phyloP scores from a whole-genome alignment of 1,139 yeast species.

The Torulaspora pretoriensis region DNA sequence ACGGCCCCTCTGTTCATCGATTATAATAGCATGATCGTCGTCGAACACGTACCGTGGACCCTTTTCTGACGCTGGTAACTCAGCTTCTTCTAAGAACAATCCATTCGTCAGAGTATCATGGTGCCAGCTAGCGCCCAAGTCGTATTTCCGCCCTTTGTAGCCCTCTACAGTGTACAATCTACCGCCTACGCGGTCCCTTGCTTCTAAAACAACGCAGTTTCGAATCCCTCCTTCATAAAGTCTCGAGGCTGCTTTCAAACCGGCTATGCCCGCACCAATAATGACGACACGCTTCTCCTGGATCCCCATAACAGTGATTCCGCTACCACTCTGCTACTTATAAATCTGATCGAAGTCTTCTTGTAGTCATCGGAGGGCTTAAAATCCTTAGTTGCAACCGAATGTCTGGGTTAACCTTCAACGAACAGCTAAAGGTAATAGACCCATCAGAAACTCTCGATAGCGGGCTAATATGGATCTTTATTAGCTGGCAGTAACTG shows the following conservation, averaged over 20 bases:
- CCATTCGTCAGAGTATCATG: conserved; percentile 72
- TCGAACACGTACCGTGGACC: conserved; percentile 39
- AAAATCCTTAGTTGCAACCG: background rate
- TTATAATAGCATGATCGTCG: conserved; percentile 41
- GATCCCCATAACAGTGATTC: conserved; percentile 3
- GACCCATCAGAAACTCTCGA: no score
- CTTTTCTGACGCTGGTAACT: conserved; percentile 13
- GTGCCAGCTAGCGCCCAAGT: conserved; percentile 87
- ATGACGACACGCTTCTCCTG: conserved; percentile 40
- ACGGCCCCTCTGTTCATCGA: conserved; percentile 35
- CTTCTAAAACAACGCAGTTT: conserved; percentile 51
- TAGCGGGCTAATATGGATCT: no score
- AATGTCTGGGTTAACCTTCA: conserved; percentile 9
- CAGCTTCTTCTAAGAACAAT: conserved; percentile 51
- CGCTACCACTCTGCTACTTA: background rate
- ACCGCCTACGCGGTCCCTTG: conserved; percentile 59
- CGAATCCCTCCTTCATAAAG: conserved; percentile 45
- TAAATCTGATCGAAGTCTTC: background rate
- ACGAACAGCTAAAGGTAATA: background rate
- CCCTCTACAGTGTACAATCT: conserved; percentile 44
- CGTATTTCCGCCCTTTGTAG: conserved; percentile 43
- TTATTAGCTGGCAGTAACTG: no score
- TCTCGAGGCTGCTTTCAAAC: conserved; percentile 69
- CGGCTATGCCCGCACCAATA: conserved; percentile 83
- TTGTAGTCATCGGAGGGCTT: background rate